Evolutionary conservation across 768 basidiomycete genomes (phyloP).

Genomic region (Boletus subcaerulescens): DNA sequence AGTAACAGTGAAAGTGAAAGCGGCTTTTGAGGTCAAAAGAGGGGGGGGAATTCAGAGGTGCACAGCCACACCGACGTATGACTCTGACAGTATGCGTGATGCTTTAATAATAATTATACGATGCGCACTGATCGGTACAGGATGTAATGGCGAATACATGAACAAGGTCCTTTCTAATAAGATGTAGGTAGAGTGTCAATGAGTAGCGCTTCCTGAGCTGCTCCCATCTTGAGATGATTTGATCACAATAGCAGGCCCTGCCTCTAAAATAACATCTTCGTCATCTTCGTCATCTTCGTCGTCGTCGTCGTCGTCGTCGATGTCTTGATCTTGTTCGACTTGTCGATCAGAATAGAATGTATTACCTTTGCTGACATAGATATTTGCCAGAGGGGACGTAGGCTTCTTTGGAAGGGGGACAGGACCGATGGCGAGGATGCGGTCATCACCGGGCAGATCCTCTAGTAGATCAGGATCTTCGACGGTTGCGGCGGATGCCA

Average conservation of each 20-base stretch:
- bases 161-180: constrained; percentile 5
- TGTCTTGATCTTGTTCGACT: constrained; percentile 56
- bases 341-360: constrained; percentile 40
- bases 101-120: background rate
- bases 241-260: constrained; percentile 60
- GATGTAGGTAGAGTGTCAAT: constrained; percentile 12
- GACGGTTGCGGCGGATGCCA: constrained; percentile 37
- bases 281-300: constrained; percentile 40
- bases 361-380: constrained; percentile 38
- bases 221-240: constrained; percentile 30
- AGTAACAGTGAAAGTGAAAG: constrained; percentile 4
- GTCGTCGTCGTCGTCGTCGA: constrained; percentile 63
- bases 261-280: constrained; percentile 71
- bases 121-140: constrained; percentile 9
- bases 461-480: constrained; percentile 35
- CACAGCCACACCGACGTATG: background rate
- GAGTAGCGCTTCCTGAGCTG: constrained; percentile 23
- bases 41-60: background rate
- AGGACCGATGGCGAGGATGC: constrained; percentile 57
- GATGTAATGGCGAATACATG: constrained; percentile 14
- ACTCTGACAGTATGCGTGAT: no score
- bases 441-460: constrained; percentile 40
- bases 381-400: constrained; percentile 28
- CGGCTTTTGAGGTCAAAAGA: background rate
- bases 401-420: constrained; percentile 41